These are phyloP conservation scores for Colletotrichum scovillei DNA, from an alignment of 2,329 filamentous ascomycete genomes.

Conservation along the genomic window DNA sequence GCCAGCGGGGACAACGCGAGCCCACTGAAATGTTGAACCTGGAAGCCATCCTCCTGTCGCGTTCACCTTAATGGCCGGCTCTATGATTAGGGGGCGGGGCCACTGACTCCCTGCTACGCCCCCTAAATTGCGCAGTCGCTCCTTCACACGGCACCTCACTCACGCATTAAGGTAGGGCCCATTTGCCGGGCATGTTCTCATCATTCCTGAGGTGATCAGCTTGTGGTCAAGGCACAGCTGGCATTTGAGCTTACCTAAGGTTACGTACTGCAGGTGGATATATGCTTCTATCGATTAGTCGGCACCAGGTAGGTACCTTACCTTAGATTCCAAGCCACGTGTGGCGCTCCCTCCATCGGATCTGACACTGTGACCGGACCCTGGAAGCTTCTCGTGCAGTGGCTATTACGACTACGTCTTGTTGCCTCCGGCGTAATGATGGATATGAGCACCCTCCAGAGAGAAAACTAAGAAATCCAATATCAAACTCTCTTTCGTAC, in stretches of 20 bases:
- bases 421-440: constrained; percentile 21
- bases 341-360: constrained; percentile 21
- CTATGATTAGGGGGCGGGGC: constrained; percentile 24
- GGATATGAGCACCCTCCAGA: not conserved
- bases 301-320: not conserved
- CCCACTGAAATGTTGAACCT: constrained; percentile 22
- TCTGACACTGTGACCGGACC: constrained; percentile 4
- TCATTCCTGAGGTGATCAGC: not conserved
- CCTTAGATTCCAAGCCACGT: constrained; percentile 10
- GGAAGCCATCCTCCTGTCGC: constrained; percentile 11
- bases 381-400: constrained; percentile 30
- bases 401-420: constrained; percentile 26
- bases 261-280: not conserved
- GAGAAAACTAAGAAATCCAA: not conserved
- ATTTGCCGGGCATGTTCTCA: not conserved
- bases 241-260: not conserved
- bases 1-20: constrained; percentile 27
- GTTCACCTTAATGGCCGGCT: constrained; percentile 28
- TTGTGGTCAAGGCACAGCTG: not conserved
- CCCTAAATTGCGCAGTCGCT: constrained; percentile 19
- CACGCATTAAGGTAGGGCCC: not conserved
- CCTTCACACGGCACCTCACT: not conserved
- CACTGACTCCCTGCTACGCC: constrained; percentile 15
- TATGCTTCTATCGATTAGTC: too few relatives aligned
- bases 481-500: not conserved